Base-by-base conservation (phyloP, 2,329 filamentous ascomycete species). In the Alternaria sp. region DNA sequence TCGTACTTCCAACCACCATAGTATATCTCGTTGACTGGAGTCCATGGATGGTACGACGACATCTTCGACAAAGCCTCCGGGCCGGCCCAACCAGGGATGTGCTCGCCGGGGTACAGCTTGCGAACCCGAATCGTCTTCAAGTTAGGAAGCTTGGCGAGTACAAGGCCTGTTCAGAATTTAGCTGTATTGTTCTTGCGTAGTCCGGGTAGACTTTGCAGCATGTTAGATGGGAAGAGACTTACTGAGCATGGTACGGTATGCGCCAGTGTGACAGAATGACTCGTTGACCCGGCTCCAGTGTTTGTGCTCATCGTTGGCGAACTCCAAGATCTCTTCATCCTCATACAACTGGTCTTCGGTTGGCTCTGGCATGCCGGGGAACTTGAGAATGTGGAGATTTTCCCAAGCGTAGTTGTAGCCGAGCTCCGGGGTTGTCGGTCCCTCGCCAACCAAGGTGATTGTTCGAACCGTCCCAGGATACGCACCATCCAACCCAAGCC, bases 1-100 rank as follows among this genome's bases (percentile, higher is more conserved):
- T 72, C 71, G 55, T 74, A 72, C 57, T 70, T 60, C 60, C 64
- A 72, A 37, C 64, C 63, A 10, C 65, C 69, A 30, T 72, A 74
- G 61, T 61, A 69, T 50, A 71, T 59, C 11, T 44, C 2, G 20
- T 67, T 66, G 25, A 56, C 60, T 21, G 64, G 50, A 11, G 71
- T 44, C 7, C 20, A 21, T 0, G 58, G n/a, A 5, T 23, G 37
- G 49, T 66, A 69, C 54, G 64, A 71, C 1, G 71, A 72, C 8
- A 73, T 43, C 3, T 59, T 8, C 33, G 62, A 50, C 28, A 72
- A 47, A 8, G 55, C 23, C 5, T 63, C 14, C 3, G 26, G 26
- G 1, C 63, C 61, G 6, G 43, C 14, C 63, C 68, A 67, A n/a
- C 60, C 66, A 0, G 67, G 69, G 10, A 67, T 61, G 11, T 74